Percentiles rank a stretch among this genome's conserved stretches.
Conservation (phyloP, 352 stramenopile species). For the Globisporangium polare region DNA sequence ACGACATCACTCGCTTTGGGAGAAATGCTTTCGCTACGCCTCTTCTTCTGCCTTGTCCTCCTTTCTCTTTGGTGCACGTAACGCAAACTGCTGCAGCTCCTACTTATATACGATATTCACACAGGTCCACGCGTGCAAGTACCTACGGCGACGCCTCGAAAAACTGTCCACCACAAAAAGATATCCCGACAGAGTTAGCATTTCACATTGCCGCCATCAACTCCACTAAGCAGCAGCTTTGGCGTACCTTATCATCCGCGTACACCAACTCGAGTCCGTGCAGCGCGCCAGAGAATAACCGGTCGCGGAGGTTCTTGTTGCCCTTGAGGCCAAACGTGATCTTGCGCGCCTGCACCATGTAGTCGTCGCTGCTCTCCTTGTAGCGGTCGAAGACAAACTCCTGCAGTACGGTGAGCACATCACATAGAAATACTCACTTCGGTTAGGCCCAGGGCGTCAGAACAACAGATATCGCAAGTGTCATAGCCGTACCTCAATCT, state of each 20-base stretch:
- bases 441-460: background rate
- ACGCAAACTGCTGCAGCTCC: background rate
- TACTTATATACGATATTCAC: constrained; percentile 11
- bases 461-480: background rate
- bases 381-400: constrained; percentile 74
- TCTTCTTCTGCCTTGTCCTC: background rate
- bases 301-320: constrained; percentile 55
- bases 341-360: constrained; percentile 65
- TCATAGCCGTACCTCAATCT: constrained; percentile 57
- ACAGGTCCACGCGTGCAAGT: constrained; percentile 3
- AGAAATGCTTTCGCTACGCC: constrained; percentile 2
- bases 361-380: constrained; percentile 75
- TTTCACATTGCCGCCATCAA: background rate
- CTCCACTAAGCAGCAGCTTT: background rate
- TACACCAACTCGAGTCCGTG: constrained; percentile 77
- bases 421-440: background rate
- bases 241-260: constrained; percentile 56
- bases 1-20: background rate
- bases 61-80: background rate
- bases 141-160: constrained; percentile 15
- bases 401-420: constrained; percentile 18
- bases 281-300: constrained; percentile 57
- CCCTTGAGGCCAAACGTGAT: constrained; percentile 79
- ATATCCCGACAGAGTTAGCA: background rate
- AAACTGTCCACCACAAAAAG: constrained; percentile 7